Evolutionary conservation across 192 early-diverging fungal genomes (phyloP), one percentile per base, ranked within the genome.

Genomic region (Backusella mclennaniae): DNA sequence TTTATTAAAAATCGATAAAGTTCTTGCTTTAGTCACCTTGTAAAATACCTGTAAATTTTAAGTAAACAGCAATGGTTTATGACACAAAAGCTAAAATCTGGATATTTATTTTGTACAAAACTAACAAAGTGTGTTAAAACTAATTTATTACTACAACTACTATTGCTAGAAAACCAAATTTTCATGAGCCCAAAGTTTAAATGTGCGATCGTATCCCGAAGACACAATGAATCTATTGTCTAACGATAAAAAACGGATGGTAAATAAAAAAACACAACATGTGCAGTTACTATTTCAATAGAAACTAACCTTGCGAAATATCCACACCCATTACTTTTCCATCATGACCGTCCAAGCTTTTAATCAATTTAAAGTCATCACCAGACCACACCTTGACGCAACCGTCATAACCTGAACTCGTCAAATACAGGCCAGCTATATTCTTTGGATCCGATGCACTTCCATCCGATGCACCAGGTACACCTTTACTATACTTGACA

Each of bases 301-400:
- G 19, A 21, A 14, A 70, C 69, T 52, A 73, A 80, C 79, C 70
- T 70, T 73, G 35, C 41, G 92, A 91, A 31, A 98, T 85, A 83
- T 99, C 98, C 15, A 96, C 84, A 63, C 92, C 85, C 87, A 95
- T 95, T 1, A 99, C 94, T 79, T 95, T 97, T 71, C 94, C 93
- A 53, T 95, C 93, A 71, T 97, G 90, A 0, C 96, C 97, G 19
- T 91, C 87, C 67, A 99, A 85, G 42, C 90, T 92, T 77, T 94
- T 96, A 71, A 97, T 84, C 66, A 95, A 88, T 80, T 95, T 96
- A 88, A 91, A 99, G 80, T 98, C 96, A 46, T 96, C 98, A 17
- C 91, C 92, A 31, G 92, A 92, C 94, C 95, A 99, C 6, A 99
- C 80, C 79, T 96, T 99, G 63, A 96, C 88, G 8, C 94, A 90